Base-by-base conservation (phyloP, 2,329 filamentous ascomycete genomes). In the Sporothrix brasiliensis region DNA sequence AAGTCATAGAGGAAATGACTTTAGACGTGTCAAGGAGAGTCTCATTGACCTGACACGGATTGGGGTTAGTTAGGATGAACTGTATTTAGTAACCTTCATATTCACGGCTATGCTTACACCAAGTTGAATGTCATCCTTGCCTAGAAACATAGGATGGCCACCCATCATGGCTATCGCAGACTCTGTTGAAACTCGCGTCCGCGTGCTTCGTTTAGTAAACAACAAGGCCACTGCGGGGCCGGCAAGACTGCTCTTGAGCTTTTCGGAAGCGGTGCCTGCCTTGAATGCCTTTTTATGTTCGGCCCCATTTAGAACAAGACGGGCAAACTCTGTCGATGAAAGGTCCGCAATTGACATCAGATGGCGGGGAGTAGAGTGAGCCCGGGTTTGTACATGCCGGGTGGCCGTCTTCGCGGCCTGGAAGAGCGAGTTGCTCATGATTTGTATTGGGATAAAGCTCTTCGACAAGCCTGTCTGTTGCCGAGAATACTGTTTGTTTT, bases 191-290 rank as follows among this genome's bases (percentile, higher is more conserved):
- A 99, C 90, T 73, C 95, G 89, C 14, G 95, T 99, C 72, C 95
- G 88, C 14, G 95, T 99, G 76, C 92, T 96, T 75, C 94, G 89
- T 83, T 99, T 99, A 85, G 87, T 96, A 84, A 99, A 99, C 85
- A 96, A 92, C 89, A 99, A 91, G 74, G 95, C 94, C 44, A 99
- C 88, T 0, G 93, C 94, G 80, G 92, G 89, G 68, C 92, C 92
- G 0, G 86, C 81, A 73, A 99, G 82, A 13, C 87, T 83, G 53
- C 85, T 84, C 69, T 85, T 82, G 69, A 96, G 82, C 69, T 86
- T 83, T 60, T 88, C 87, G 24, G 88, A 87, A 79, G 72, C 73
- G 50, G 71, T 72, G 10, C 76, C 76, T n/a, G 77, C 74, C 73
- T 96, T 97, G 82, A 94, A 88, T 70, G 88, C 84, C 69, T 87